Evolutionary conservation across 345 rosid genomes (phyloP).

Genomic region (Linum usitatissimum): DNA sequence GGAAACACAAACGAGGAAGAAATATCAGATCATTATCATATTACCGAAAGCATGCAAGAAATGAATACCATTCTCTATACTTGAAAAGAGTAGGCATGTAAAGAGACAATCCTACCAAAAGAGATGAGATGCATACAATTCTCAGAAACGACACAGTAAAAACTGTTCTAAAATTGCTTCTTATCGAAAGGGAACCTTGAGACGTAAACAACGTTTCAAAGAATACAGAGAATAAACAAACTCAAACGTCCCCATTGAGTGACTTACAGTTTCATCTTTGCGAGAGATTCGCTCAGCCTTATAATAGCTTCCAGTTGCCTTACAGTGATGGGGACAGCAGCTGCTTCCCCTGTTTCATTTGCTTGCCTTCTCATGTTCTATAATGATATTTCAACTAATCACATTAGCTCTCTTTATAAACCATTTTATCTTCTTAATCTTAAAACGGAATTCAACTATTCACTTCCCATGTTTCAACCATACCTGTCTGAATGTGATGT

Average conservation of each 20-base stretch:
- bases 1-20: conserved; percentile 1
- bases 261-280: conserved; percentile 89
- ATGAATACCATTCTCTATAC: too few relatives aligned
- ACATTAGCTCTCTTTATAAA: background rate
- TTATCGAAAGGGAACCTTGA: too few relatives aligned
- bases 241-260: too few relatives aligned
- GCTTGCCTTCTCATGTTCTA: conserved; percentile 95
- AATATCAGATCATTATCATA: background rate
- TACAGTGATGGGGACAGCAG: conserved; percentile 80
- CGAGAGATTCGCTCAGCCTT: conserved; percentile 86
- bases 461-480: background rate
- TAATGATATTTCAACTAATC: background rate
- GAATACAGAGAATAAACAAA: too few relatives aligned
- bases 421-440: background rate
- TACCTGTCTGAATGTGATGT: conserved; percentile 87
- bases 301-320: conserved; percentile 93
- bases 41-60: background rate
- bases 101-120: too few relatives aligned
- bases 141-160: too few relatives aligned
- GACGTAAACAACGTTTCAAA: too few relatives aligned
- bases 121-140: too few relatives aligned
- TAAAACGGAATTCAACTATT: conserved; percentile 1
- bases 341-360: conserved; percentile 85
- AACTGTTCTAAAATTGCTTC: too few relatives aligned
- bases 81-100: too few relatives aligned